phyloP scores from a whole-genome alignment of 2,329 filamentous ascomycete species.

The Chaetomiaceae sp. region DNA sequence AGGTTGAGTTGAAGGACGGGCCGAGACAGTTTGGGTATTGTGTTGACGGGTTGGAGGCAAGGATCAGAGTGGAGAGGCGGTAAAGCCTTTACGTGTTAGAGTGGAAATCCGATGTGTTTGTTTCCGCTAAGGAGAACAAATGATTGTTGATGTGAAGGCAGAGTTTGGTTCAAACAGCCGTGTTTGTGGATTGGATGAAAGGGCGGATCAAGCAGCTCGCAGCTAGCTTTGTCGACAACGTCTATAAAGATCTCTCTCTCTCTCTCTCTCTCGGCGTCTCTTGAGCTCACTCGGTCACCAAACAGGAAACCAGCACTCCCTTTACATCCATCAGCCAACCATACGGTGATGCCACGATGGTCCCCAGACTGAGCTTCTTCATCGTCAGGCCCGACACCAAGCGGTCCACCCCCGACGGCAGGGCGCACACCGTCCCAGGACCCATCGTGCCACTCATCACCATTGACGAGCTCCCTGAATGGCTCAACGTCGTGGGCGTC shows the following conservation, averaged over 20 bases:
- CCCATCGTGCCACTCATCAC: slow-evolving; percentile 50
- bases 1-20: slow-evolving; percentile 74
- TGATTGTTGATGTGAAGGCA: not conserved
- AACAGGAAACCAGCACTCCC: too few species aligned
- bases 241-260: too few species aligned
- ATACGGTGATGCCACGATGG: slow-evolving; percentile 22
- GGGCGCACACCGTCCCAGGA: slow-evolving; percentile 25
- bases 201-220: not conserved
- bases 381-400: slow-evolving; percentile 38
- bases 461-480: slow-evolving; percentile 46
- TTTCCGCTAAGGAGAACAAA: not conserved
- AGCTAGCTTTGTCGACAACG: not conserved
- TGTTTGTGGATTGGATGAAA: not conserved
- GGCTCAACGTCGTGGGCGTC: slow-evolving; percentile 40
- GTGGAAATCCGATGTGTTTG: not conserved
- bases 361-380: slow-evolving; percentile 36
- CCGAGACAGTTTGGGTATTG: slow-evolving; percentile 79
- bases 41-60: slow-evolving; percentile 68
- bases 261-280: too few species aligned
- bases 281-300: too few species aligned
- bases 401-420: slow-evolving; percentile 27
- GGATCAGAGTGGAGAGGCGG: slow-evolving; percentile 61
- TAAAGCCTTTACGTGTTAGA: slow-evolving; percentile 17
- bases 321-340: too few species aligned
- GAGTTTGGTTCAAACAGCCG: not conserved